These are phyloP conservation scores for Microstegium vimineum DNA, from an alignment of 176 grass and related monocot genomes.

Conservation along the genomic window DNA sequence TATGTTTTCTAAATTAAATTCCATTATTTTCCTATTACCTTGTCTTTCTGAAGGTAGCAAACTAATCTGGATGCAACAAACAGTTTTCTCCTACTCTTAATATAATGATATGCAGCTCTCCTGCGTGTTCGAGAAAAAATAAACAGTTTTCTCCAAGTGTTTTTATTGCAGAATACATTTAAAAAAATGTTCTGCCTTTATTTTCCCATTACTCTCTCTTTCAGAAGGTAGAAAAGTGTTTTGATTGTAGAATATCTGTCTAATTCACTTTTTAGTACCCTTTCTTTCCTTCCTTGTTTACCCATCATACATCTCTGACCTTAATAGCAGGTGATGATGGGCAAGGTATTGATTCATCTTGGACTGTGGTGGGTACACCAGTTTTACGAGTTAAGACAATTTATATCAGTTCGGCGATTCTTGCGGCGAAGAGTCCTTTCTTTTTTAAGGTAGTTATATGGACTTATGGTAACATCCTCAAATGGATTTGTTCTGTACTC, in stretches of 20 bases:
- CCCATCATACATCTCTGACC: neutral
- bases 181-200: too few relatives aligned
- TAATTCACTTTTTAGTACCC: neutral
- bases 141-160: too few relatives aligned
- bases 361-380: slow-evolving; percentile 35
- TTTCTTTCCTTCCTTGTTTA: neutral
- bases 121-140: too few relatives aligned
- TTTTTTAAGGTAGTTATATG: slow-evolving; percentile 85
- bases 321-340: slow-evolving; percentile 54
- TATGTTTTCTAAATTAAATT: neutral
- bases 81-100: neutral
- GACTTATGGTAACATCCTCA: neutral
- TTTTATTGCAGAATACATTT: too few relatives aligned
- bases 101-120: too few relatives aligned
- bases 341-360: slow-evolving; percentile 55
- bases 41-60: neutral
- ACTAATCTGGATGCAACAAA: slow-evolving; percentile 1
- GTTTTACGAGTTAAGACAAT: slow-evolving; percentile 64
- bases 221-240: too few relatives aligned
- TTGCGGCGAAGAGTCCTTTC: slow-evolving; percentile 95
- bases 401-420: slow-evolving; percentile 91
- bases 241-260: neutral
- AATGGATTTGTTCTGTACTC: too few relatives aligned
- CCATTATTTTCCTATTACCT: neutral
- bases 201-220: too few relatives aligned